Conservation (phyloP, 2,329 filamentous ascomycete genomes). For the Pseudogymnoascus sp. region DNA sequence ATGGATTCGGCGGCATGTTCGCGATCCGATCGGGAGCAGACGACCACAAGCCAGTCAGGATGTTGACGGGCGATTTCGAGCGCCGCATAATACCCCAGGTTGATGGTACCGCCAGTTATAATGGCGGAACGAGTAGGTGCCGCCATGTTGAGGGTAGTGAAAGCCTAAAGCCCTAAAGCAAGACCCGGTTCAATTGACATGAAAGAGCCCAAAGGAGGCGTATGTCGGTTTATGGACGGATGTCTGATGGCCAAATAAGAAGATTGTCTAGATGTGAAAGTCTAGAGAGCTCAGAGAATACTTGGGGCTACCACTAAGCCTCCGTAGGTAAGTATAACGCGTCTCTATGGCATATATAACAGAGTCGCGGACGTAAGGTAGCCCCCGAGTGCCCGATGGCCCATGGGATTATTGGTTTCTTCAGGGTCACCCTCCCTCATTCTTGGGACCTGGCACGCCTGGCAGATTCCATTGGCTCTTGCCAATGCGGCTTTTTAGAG, state of each 20-base stretch:
- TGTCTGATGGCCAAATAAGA: neutral
- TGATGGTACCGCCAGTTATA: slow-evolving; percentile 39
- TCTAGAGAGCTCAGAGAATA: neutral
- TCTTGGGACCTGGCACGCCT: neutral
- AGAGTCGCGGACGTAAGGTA: neutral
- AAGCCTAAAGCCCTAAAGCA: neutral
- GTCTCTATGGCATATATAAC: neutral
- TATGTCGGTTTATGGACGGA: neutral
- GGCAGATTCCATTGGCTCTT: neutral
- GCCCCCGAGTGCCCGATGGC: neutral
- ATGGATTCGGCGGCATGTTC: slow-evolving; percentile 34
- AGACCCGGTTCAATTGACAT: neutral
- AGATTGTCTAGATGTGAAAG: neutral
- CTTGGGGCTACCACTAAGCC: neutral
- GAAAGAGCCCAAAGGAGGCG: neutral
- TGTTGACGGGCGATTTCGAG: slow-evolving; percentile 34
- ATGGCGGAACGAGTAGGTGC: slow-evolving; percentile 25
- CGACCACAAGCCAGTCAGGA: slow-evolving; percentile 35
- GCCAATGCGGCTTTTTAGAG: neutral
- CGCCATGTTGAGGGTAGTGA: neutral
- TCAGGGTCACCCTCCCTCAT: neutral
- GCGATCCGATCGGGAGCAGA: slow-evolving; percentile 37
- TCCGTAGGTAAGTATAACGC: neutral
- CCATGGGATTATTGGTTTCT: neutral
- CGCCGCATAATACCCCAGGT: slow-evolving; percentile 38